phyloP scores from a whole-genome alignment of 73 alveolate genomes.

The Breviolum minutum region DNA sequence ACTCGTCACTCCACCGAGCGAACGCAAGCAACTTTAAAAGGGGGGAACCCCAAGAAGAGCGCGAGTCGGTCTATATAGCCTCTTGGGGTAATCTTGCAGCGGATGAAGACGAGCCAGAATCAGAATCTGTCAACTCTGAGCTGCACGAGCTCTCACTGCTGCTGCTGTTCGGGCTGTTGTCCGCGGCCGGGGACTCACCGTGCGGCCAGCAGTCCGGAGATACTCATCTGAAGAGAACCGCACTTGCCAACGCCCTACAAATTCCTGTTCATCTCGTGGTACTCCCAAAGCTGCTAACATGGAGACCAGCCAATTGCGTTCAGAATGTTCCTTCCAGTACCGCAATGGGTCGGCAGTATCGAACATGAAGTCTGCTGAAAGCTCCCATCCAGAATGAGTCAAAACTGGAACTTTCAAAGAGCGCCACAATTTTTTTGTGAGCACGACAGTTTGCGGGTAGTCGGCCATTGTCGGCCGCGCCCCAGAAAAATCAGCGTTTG shows the following conservation, averaged over 20 bases:
- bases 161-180: no score
- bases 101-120: no score
- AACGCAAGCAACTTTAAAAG: no score
- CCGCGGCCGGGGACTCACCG: no score
- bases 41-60: no score
- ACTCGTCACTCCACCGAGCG: no score
- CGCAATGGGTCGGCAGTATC: neutral
- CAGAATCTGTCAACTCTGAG: no score
- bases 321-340: constrained; percentile 18
- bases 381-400: neutral
- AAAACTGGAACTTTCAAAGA: neutral
- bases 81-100: no score
- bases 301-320: constrained; percentile 5
- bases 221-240: neutral
- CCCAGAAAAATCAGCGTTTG: neutral
- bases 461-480: neutral
- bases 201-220: neutral
- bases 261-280: neutral
- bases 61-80: no score
- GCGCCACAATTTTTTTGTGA: neutral
- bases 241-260: constrained; percentile 12
- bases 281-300: neutral
- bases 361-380: neutral
- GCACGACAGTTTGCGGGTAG: neutral
- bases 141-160: no score